A percentile compares a stretch with the other conserved stretches of the same genome.
Evolutionary conservation across 1,139 yeast species (phyloP).

Genomic region (Protomyces inouyei): DNA sequence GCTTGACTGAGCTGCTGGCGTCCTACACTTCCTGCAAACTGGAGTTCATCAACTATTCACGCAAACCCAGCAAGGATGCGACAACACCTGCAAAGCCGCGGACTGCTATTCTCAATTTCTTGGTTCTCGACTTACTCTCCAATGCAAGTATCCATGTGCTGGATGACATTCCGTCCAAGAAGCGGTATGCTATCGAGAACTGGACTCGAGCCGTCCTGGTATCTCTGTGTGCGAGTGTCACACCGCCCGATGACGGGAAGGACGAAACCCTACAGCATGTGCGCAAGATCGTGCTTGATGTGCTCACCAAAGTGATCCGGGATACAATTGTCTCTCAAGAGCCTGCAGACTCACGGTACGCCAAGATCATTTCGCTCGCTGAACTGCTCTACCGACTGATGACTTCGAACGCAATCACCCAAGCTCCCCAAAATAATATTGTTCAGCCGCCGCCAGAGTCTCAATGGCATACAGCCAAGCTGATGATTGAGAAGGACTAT

Average conservation of each 20-base stretch:
- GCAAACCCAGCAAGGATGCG: constrained; percentile 35
- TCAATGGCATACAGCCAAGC: constrained; percentile 47
- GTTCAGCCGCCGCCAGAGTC: constrained; percentile 29
- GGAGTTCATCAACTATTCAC: constrained; percentile 70
- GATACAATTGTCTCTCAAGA: constrained; percentile 45
- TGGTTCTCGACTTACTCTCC: constrained; percentile 70
- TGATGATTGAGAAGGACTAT: constrained; percentile 63
- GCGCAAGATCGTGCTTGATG: constrained; percentile 68
- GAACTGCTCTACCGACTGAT: constrained; percentile 45
- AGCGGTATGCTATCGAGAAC: constrained; percentile 41
- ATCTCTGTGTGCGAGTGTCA: constrained; percentile 53
- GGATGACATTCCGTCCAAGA: constrained; percentile 39
- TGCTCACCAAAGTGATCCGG: constrained; percentile 57
- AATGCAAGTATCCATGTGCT: constrained; percentile 44
- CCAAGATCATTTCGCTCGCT: constrained; percentile 55
- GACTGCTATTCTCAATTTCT: constrained; percentile 68
- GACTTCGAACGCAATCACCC: constrained; percentile 31
- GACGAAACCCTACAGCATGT: constrained; percentile 38
- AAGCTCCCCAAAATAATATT: background rate
- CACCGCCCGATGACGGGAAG: constrained; percentile 47
- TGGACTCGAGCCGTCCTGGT: constrained; percentile 36
- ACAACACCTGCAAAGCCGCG: constrained; percentile 51
- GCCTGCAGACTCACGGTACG: constrained; percentile 46
- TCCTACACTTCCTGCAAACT: constrained; percentile 78
- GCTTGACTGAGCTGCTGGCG: constrained; percentile 64